Percentiles rank a stretch among this genome's conserved stretches.
Conservation (phyloP, 768 basidiomycete genomes). For the Fibroporia radiculosa region DNA sequence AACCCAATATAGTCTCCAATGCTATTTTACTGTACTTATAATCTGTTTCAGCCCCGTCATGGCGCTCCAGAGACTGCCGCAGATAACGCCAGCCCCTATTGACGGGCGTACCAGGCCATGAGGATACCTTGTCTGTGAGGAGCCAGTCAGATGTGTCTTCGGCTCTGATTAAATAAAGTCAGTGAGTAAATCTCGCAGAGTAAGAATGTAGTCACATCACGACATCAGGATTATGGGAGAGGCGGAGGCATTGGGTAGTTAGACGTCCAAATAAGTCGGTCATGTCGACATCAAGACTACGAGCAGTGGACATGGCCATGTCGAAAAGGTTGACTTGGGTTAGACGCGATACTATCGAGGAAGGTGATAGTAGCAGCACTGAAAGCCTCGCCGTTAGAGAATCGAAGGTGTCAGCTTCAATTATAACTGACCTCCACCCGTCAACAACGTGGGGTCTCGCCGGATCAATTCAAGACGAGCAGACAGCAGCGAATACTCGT, state of each 20-base stretch:
- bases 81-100: slow-evolving; percentile 88
- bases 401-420: slow-evolving; percentile 2
- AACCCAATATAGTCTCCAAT: slow-evolving; percentile 67
- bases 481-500: slow-evolving; percentile 68
- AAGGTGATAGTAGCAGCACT: slow-evolving; percentile 46
- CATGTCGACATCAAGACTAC: slow-evolving; percentile 78
- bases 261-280: slow-evolving; percentile 74
- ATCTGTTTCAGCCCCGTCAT: slow-evolving; percentile 68
- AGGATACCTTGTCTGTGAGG: slow-evolving; percentile 66
- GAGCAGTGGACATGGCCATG: slow-evolving; percentile 69
- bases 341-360: slow-evolving; percentile 69
- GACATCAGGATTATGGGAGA: slow-evolving; percentile 56
- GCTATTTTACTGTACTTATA: slow-evolving; percentile 70
- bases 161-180: slow-evolving; percentile 35
- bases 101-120: slow-evolving; percentile 76
- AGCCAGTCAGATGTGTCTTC: slow-evolving; percentile 79
- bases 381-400: slow-evolving; percentile 17
- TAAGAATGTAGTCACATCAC: slow-evolving; percentile 39
- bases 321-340: slow-evolving; percentile 76
- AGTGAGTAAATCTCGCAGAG: slow-evolving; percentile 5
- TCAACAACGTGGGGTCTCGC: slow-evolving; percentile 53
- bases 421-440: slow-evolving; percentile 51
- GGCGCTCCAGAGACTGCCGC: slow-evolving; percentile 66
- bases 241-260: slow-evolving; percentile 69
- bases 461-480: slow-evolving; percentile 71